A percentile compares a stretch with the other conserved stretches of the same genome.
phyloP scores from a whole-genome alignment of 1,284 basidiomycete species.

The Phenoliferia sp. region DNA sequence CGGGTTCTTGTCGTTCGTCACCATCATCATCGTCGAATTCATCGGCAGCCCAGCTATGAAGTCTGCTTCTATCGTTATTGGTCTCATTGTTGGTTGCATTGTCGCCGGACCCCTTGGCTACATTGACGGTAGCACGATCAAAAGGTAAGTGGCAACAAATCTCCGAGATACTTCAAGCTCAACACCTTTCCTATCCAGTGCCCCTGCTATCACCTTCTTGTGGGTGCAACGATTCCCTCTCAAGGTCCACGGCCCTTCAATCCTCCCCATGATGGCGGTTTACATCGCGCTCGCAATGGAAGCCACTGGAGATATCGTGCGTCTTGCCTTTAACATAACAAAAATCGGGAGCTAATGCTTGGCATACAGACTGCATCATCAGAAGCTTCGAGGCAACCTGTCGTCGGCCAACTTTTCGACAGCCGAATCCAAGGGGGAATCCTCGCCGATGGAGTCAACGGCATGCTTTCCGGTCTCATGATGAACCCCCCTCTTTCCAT shows the following conservation, averaged over 20 bases:
- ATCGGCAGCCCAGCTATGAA: slow-evolving; percentile 79
- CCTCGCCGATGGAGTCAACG: slow-evolving; percentile 63
- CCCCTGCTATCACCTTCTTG: slow-evolving; percentile 72
- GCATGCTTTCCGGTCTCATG: slow-evolving; percentile 61
- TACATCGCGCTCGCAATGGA: slow-evolving; percentile 69
- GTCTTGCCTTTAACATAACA: background rate
- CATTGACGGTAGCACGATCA: slow-evolving; percentile 59
- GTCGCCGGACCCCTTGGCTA: slow-evolving; percentile 71
- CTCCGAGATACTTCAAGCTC: background rate
- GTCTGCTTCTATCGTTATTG: slow-evolving; percentile 24
- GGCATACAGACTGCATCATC: slow-evolving; percentile 60
- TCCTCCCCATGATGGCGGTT: slow-evolving; percentile 75
- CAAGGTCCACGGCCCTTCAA: slow-evolving; percentile 69
- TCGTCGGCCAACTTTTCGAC: slow-evolving; percentile 53
- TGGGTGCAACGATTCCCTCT: slow-evolving; percentile 71
- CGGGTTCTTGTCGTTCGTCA: slow-evolving; percentile 73
- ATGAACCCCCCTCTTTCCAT: slow-evolving; percentile 68
- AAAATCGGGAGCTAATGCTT: background rate
- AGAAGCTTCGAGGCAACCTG: slow-evolving; percentile 64
- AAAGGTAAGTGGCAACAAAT: slow-evolving; percentile 26
- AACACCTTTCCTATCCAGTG: slow-evolving; percentile 36
- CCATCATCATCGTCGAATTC: slow-evolving; percentile 64
- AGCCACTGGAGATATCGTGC: slow-evolving; percentile 69
- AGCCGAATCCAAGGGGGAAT: slow-evolving; percentile 78
- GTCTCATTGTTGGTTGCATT: slow-evolving; percentile 61